Percentiles rank a stretch among this genome's conserved stretches.
Conservation (phyloP, 1,284 basidiomycete genomes). For the Wolfiporia cocos region DNA sequence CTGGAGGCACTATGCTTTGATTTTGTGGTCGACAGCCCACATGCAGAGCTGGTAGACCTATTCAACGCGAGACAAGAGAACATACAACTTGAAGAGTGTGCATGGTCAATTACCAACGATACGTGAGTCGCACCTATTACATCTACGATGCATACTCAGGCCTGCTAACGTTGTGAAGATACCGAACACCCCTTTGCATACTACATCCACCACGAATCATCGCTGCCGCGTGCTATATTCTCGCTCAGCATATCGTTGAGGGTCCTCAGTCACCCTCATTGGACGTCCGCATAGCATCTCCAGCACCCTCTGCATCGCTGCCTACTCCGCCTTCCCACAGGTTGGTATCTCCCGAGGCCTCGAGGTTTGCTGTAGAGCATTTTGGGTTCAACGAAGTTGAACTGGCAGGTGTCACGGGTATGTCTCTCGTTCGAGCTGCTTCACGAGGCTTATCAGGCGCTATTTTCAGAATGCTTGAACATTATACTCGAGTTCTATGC, state of each 20-base stretch:
- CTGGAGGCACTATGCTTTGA: slow-evolving; percentile 91
- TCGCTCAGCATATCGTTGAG: slow-evolving; percentile 65
- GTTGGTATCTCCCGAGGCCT: slow-evolving; percentile 61
- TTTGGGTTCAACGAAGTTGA: slow-evolving; percentile 58
- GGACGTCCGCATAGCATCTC: slow-evolving; percentile 45
- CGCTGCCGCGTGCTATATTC: slow-evolving; percentile 67
- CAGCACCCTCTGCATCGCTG: slow-evolving; percentile 25
- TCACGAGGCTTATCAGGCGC: too few relatives aligned
- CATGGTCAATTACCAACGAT: slow-evolving; percentile 81
- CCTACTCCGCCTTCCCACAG: slow-evolving; percentile 63
- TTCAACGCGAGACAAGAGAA: slow-evolving; percentile 49
- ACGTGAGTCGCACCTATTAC: slow-evolving; percentile 59
- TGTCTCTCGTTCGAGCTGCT: too few relatives aligned
- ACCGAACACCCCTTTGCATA: slow-evolving; percentile 70
- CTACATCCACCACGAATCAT: slow-evolving; percentile 61
- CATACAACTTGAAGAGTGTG: slow-evolving; percentile 54
- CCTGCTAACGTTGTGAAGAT: too few relatives aligned
- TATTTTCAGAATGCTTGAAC: slow-evolving; percentile 46
- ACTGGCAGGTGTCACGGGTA: slow-evolving; percentile 54
- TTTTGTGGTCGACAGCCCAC: slow-evolving; percentile 80
- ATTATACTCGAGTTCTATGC: slow-evolving; percentile 71
- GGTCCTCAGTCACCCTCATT: slow-evolving; percentile 67
- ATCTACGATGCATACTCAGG: too few relatives aligned
- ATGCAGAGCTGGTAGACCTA: slow-evolving; percentile 65
- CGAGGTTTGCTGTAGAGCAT: slow-evolving; percentile 59